These are phyloP conservation scores for Monilinia polystroma DNA, from an alignment of 2,329 filamentous ascomycete species.

Conservation along the genomic window DNA sequence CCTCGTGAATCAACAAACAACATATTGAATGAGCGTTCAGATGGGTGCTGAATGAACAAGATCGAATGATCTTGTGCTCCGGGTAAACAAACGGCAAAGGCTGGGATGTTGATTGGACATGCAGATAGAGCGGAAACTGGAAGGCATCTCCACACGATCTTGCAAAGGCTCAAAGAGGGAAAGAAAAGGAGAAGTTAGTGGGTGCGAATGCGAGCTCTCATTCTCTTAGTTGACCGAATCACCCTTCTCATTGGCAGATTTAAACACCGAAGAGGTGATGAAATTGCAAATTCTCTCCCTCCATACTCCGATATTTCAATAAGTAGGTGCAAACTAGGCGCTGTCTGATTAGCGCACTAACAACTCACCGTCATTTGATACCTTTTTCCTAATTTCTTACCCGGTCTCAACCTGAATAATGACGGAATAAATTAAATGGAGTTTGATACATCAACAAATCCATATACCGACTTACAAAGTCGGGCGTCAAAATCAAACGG, in stretches of 20 bases:
- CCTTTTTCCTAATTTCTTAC: background rate
- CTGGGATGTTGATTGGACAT: conserved; percentile 23
- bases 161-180: conserved; percentile 2
- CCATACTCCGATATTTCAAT: conserved; percentile 8
- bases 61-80: background rate
- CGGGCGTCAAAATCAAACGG: background rate
- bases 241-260: conserved; percentile 6
- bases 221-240: background rate
- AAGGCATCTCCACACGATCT: conserved; percentile 22
- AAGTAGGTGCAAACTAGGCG: background rate
- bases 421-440: background rate
- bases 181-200: conserved; percentile 17
- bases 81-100: conserved; percentile 17
- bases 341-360: conserved; percentile 2
- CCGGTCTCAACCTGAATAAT: background rate
- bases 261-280: conserved; percentile 13
- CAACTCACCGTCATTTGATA: conserved; percentile 14
- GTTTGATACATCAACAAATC: background rate
- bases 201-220: conserved; percentile 14
- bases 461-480: background rate
- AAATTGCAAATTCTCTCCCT: conserved; percentile 5
- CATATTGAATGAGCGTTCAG: conserved; percentile 7
- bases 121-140: conserved; percentile 15
- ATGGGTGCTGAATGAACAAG: background rate
- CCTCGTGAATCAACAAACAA: background rate